A percentile compares a stretch with the other conserved stretches of the same genome.
Evolutionary conservation across 169 alveolate species (phyloP).

Genomic region (Plasmodium billcollinsi): DNA sequence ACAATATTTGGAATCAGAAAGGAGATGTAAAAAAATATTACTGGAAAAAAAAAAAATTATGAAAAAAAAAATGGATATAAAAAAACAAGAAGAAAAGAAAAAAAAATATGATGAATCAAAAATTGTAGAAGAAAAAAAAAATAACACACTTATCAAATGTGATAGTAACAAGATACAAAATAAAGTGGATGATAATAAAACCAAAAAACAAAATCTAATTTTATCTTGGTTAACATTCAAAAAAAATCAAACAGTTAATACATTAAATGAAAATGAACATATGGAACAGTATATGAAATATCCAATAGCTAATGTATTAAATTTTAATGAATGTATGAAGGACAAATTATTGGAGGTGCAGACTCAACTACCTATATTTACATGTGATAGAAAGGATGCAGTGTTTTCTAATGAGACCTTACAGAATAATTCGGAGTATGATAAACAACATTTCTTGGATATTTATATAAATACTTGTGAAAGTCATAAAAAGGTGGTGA

Average conservation of each 20-base stretch:
- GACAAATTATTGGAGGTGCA: conserved; percentile 44
- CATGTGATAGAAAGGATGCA: conserved; percentile 1
- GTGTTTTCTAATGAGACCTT: not conserved
- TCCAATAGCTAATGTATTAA: conserved; percentile 41
- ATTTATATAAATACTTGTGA: conserved; percentile 36
- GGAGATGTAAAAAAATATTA: conserved; percentile 56
- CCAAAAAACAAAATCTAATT: conserved; percentile 57
- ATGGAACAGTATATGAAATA: conserved; percentile 26
- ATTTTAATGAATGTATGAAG: conserved; percentile 23
- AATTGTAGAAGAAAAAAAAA: conserved; percentile 52
- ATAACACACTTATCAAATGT: conserved; percentile 27
- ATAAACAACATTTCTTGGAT: conserved; percentile 23
- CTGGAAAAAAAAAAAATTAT: conserved; percentile 65
- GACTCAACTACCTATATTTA: conserved; percentile 44
- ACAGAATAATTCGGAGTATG: not conserved
- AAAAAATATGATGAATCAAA: conserved; percentile 53
- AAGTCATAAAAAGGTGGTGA: conserved; percentile 53
- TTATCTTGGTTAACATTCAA: conserved; percentile 63
- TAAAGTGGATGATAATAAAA: conserved; percentile 54
- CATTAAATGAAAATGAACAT: conserved; percentile 16
- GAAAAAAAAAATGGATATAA: conserved; percentile 69
- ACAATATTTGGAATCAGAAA: conserved; percentile 71
- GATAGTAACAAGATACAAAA: conserved; percentile 30
- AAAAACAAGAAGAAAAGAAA: conserved; percentile 75
- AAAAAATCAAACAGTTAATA: conserved; percentile 31